These are phyloP conservation scores for Neurospora sp. DNA, from an alignment of 2,329 filamentous ascomycete genomes.

Conservation along the genomic window DNA sequence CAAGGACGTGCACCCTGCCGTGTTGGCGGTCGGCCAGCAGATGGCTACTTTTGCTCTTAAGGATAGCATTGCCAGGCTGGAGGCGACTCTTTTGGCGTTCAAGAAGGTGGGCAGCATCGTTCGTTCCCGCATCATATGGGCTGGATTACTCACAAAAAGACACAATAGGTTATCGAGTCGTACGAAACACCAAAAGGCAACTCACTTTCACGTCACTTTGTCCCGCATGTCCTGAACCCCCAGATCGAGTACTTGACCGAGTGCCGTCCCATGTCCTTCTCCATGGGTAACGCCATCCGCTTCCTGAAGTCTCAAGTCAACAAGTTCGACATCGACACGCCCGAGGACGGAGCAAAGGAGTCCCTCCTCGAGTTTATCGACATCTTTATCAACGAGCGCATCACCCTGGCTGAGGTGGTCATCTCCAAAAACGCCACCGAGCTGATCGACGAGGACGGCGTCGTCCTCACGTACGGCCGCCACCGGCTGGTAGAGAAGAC, in stretches of 20 bases:
- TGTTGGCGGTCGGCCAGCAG: slow-evolving; percentile 78
- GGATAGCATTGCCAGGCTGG: slow-evolving; percentile 79
- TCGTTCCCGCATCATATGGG: no score
- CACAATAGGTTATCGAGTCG: slow-evolving; percentile 67
- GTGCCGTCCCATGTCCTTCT: slow-evolving; percentile 90
- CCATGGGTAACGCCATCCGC: slow-evolving; percentile 93
- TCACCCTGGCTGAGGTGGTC: slow-evolving; percentile 75
- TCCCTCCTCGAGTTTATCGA: slow-evolving; percentile 74
- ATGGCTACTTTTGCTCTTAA: slow-evolving; percentile 82
- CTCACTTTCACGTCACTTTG: slow-evolving; percentile 82
- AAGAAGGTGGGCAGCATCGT: slow-evolving; percentile 53
- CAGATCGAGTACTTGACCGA: slow-evolving; percentile 93
- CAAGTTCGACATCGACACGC: slow-evolving; percentile 75
- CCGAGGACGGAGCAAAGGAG: slow-evolving; percentile 73
- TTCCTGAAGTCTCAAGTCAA: slow-evolving; percentile 90
- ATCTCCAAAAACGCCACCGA: slow-evolving; percentile 68
- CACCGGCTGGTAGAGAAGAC: slow-evolving; percentile 79
- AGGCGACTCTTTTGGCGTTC: slow-evolving; percentile 81
- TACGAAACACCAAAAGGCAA: slow-evolving; percentile 81
- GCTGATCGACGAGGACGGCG: slow-evolving; percentile 69
- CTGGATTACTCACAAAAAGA: slow-evolving; percentile 3
- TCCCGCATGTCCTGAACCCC: slow-evolving; percentile 79
- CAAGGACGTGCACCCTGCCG: slow-evolving; percentile 74
- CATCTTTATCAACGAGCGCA: slow-evolving; percentile 79
- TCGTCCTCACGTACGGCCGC: slow-evolving; percentile 78